Conservation (phyloP, 345 rosid species). For the Erucastrum elatum region DNA sequence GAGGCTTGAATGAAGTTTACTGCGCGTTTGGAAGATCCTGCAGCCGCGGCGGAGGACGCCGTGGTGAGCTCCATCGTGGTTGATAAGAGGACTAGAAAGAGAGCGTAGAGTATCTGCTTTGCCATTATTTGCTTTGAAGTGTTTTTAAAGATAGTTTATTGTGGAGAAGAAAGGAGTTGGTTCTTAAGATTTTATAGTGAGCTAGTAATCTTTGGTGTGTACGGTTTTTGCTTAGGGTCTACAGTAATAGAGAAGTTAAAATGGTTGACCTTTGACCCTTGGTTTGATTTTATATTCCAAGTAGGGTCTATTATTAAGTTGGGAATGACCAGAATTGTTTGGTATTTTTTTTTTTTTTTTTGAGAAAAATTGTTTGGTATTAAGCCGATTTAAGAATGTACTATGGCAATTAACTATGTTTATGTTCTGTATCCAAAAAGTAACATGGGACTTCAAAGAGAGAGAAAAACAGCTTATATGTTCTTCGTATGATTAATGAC, state of each 20-base stretch:
- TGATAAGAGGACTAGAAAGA: conserved; percentile 19
- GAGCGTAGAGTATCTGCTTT: conserved; percentile 17
- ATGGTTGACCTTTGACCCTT: conserved; percentile 30
- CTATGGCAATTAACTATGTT: background rate
- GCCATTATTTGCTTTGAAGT: conserved; percentile 27
- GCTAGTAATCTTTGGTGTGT: background rate
- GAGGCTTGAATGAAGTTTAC: conserved; percentile 57
- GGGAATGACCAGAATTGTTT: conserved; percentile 32
- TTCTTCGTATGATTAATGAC: background rate
- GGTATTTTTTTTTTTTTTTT: no score
- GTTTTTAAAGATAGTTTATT: conserved; percentile 13
- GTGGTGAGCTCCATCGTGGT: background rate
- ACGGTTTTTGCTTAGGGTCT: conserved; percentile 16
- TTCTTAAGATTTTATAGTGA: conserved; percentile 27
- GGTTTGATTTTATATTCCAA: conserved; percentile 11
- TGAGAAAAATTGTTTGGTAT: conserved; percentile 16
- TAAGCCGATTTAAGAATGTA: background rate
- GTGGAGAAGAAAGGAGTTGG: conserved; percentile 21
- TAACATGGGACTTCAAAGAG: background rate
- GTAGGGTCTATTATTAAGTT: conserved; percentile 30
- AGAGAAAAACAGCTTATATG: background rate
- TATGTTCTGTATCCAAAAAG: background rate
- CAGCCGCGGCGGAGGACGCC: background rate
- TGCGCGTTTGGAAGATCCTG: conserved; percentile 28
- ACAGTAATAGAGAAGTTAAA: background rate